Base-by-base conservation (phyloP, 2,329 filamentous ascomycete genomes). In the Arthrobotrys sinensis region DNA sequence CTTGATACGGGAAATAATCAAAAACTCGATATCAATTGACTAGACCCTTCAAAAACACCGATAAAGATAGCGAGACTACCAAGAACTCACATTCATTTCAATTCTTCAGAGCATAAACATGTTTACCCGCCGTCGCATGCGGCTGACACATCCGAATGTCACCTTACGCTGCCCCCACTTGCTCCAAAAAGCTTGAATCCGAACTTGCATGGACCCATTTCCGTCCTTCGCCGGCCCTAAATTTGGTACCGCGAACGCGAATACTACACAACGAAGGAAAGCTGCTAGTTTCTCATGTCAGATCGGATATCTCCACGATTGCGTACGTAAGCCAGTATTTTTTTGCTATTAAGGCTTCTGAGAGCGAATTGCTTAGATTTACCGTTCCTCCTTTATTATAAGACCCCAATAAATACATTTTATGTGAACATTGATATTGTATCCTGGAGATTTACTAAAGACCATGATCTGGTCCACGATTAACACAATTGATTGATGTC, bases 221-320 rank as follows among this genome's bases (percentile, higher is more conserved):
- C 63, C 65, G 65, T 34, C 38, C 65, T 46, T 57, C 65, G 34
- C 48, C 65, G 50, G 65, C 34, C 36, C 62, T 50, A 66, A 52
- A 16, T 66, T 66, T 50, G 60, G 60, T 21, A 45, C 24, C 50
- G 24, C 50, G 24, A 53, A 34, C 21, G 28, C 50, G 50, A 53
- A 53, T 53, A 19, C 28, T 19, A 53, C 50, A 32, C 28, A 34
- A 36, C 50, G 12, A 16, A 36, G n/a, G 24, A 24, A 32, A 53
- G 24, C 24, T 53, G 28, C 50, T 24, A 16, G 24, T 53, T 53
- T 53, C 21, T 34, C 12, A 53, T 12, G 14, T 53, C 50, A 53
- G 50, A 53, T 53, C 50, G 50, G 50, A 53, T 53, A 36, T 53
- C 50, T 53, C 50, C 50, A 38, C 8, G 8, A 53, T 24, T 48